A percentile compares a stretch with the other conserved stretches of the same genome.
Conservation (phyloP, 2,329 filamentous ascomycete species). For the Polychaeton citri region DNA sequence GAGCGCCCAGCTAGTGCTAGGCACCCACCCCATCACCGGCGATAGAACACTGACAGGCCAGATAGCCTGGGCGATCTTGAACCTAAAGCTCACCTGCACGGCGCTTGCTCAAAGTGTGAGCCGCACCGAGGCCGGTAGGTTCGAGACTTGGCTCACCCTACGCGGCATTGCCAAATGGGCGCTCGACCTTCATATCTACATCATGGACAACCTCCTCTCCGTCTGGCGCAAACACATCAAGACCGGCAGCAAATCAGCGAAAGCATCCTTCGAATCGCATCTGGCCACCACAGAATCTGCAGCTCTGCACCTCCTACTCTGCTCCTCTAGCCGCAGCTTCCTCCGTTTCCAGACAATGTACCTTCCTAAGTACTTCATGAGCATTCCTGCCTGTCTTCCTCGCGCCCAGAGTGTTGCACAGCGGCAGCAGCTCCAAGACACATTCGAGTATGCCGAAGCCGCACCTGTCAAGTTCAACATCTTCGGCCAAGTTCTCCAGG, state of each 20-base stretch:
- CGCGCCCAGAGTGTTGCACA: slow-evolving; percentile 39
- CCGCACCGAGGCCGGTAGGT: slow-evolving; percentile 3
- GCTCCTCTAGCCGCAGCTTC: slow-evolving; percentile 60
- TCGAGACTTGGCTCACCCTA: slow-evolving; percentile 55
- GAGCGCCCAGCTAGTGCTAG: slow-evolving; percentile 66
- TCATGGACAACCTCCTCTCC: slow-evolving; percentile 40
- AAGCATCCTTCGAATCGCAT: slow-evolving; percentile 10
- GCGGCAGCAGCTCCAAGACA: slow-evolving; percentile 34
- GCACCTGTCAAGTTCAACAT: slow-evolving; percentile 32
- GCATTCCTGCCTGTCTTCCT: slow-evolving; percentile 3
- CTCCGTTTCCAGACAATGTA: slow-evolving; percentile 56
- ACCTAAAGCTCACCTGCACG: slow-evolving; percentile 49
- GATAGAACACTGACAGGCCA: slow-evolving; percentile 56
- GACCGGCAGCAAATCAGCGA: slow-evolving; percentile 1
- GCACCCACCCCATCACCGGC: slow-evolving; percentile 48
- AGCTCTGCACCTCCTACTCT: slow-evolving; percentile 46
- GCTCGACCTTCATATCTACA: slow-evolving; percentile 48
- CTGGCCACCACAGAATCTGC: slow-evolving; percentile 10
- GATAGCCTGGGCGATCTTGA: slow-evolving; percentile 60
- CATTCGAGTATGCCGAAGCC: slow-evolving; percentile 36
- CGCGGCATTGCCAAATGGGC: slow-evolving; percentile 69
- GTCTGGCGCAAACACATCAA: slow-evolving; percentile 16
- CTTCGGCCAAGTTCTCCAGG: slow-evolving; percentile 36
- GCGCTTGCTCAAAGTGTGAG: slow-evolving; percentile 14
- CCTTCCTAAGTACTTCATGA: slow-evolving; percentile 25